Evolutionary conservation across 768 basidiomycete genomes (phyloP), one percentile per base, ranked within the genome.

Genomic region (Galerina sulciceps): DNA sequence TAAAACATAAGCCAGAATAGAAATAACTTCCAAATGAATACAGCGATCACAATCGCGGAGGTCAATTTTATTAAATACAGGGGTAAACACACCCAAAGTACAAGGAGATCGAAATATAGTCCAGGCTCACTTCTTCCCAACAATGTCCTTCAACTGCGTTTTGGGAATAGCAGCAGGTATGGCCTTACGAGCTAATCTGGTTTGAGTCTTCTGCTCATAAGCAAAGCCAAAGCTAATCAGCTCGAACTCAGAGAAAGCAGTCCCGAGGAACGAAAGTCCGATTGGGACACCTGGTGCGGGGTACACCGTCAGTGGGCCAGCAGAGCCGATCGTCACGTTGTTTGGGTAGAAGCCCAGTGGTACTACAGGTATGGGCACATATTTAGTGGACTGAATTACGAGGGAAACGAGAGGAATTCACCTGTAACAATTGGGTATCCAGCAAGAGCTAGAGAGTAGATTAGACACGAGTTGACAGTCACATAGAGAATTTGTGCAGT

Each of bases 341-440:
- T 78, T 76, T 2, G 83, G 83, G 58, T 81, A 81, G 67, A 86
- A 87, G 1, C 85, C 86, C 1, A 88, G 76, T 1, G 87, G 87
- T 9, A 88, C 87, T 78, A 37, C 17, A 4, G 69, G 41, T 31
- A 41, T 10, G 11, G 9, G 44, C 36, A 52, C 43, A 26, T 53
- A 31, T 23, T 44, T 22, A 15, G 26, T 3, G 31, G 36, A 11
- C 9, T 23, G 38, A 2, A 54, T 3, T 6, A 22, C 31, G 3
- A 26, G 44, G 5, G 22, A 41, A 34, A 42, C 36, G 31, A 38
- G n/a, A 42, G 10, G 58, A 47, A 81, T 82, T 63, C 43, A 83
- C 86, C 86, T 20, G 87, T 87, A 37, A 88, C 75, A 53, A 88
- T 84, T 1, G 88, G 87, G 62, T 87, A 88, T 8, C 86, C 88